phyloP scores from a whole-genome alignment of 768 basidiomycete species.

The Crepidotus variabilis region DNA sequence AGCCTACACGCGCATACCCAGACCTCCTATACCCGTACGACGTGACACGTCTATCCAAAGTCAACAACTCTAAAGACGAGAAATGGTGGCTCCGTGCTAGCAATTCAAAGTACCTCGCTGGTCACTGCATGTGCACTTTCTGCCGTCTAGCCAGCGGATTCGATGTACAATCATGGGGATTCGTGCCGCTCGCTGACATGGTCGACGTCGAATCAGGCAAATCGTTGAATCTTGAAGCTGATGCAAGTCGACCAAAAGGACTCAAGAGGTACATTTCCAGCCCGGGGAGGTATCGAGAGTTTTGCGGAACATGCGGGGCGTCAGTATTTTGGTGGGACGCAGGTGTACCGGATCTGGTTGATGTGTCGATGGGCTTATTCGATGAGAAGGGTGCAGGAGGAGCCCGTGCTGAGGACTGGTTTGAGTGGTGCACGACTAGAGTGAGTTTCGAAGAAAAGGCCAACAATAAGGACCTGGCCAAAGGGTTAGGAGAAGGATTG shows the following conservation, averaged over 20 bases:
- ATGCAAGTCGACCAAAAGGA: conserved; percentile 12
- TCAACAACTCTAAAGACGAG: conserved; percentile 19
- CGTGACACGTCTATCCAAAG: conserved; percentile 18
- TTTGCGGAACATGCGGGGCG: conserved; percentile 27
- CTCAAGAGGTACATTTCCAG: conserved; percentile 27
- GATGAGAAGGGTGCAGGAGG: conserved; percentile 21
- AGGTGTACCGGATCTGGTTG: conserved; percentile 17
- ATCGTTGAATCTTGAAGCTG: conserved; percentile 13
- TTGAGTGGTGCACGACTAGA: conserved; percentile 12
- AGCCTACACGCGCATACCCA: conserved; percentile 20
- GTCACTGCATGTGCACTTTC: conserved; percentile 24
- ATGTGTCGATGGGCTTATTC: conserved; percentile 24
- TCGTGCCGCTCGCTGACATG: conserved; percentile 24
- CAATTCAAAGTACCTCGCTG: conserved; percentile 23
- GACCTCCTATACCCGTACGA: conserved; percentile 22
- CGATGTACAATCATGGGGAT: conserved; percentile 26
- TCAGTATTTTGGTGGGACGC: conserved; percentile 24
- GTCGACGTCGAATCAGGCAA: conserved; percentile 9
- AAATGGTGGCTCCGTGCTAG: conserved; percentile 26
- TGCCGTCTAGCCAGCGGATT: conserved; percentile 25
- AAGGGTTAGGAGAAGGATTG: conserved; percentile 8
- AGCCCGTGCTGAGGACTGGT: conserved; percentile 20
- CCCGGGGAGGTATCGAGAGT: conserved; percentile 25
- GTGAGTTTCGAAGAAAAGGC: conserved; percentile 7
- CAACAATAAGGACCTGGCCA: neutral